Evolutionary conservation across 441 rosid genomes (phyloP), one percentile per base, ranked within the genome.

Genomic region (Populus hybrid): DNA sequence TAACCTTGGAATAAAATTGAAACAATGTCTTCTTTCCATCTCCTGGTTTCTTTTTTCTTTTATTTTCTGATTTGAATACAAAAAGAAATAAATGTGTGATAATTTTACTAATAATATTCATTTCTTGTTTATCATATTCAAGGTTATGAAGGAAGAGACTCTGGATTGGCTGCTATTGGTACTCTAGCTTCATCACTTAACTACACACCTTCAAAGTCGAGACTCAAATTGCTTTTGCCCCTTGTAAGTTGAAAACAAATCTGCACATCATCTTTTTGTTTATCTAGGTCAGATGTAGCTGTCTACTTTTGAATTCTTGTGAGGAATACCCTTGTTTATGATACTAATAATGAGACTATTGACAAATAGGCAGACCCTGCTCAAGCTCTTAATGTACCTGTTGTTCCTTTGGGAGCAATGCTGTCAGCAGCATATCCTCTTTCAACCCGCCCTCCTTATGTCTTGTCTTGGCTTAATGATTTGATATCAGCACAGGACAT

Each of bases 111-210:
- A 20, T 67, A 36, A 42, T 81, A 32, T 32, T 81, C 46, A 73
- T 54, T 9, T 68, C 18, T 14, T 72, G 14, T 81, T 23, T 79
- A 70, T 78, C 81, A 28, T 85, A 71, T 85, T 21, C 8, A 77
- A 94, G 98, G 92, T 83, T 89, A 75, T 83, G 95, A 91, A 86
- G 93, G 92, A 82, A 88, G 77, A 84, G 93, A 91, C 78, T 85
- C 90, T 63, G 82, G 85, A 69, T 81, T 95, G 78, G 96, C 90
- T 70, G 97, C 93, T 74, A 74, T 90, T 80, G 95, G 88, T 81
- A 94, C 98, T 35, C 84, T 95, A 86, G 99, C 98, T 64, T 91
- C 99, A 69, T 95, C 99, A 66, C 85, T 95, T 79, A 97, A 95
- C 83, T 95, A 95, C 88, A 94, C 95, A 68, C 76, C 93, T 82